These are phyloP conservation scores for Monosporascus sp. DNA, from an alignment of 2,329 filamentous ascomycete species.

Conservation along the genomic window DNA sequence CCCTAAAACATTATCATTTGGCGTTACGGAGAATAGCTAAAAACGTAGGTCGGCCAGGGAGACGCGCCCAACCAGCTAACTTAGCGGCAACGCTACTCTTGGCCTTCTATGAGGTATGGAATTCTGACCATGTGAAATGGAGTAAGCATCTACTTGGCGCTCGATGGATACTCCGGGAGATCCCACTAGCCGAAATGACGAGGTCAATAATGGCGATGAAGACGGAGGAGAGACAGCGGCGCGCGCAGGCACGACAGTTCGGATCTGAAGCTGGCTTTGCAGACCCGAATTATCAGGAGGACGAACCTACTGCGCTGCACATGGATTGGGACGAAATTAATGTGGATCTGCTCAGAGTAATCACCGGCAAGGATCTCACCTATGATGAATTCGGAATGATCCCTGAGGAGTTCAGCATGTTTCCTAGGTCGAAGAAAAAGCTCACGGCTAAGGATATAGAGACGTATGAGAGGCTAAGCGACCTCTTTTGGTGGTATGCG, in stretches of 20 bases:
- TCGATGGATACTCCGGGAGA: slow-evolving; percentile 74
- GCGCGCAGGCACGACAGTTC: background rate
- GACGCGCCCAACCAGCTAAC: slow-evolving; percentile 71
- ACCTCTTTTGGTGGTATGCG: slow-evolving; percentile 93
- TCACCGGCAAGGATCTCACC: slow-evolving; percentile 48
- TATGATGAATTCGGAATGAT: slow-evolving; percentile 46
- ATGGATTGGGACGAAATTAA: slow-evolving; percentile 29
- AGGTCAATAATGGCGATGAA: slow-evolving; percentile 64
- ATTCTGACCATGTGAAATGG: slow-evolving; percentile 93
- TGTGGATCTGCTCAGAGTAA: slow-evolving; percentile 37
- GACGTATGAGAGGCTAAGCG: slow-evolving; percentile 73
- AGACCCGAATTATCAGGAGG: slow-evolving; percentile 4
- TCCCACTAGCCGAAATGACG: slow-evolving; percentile 71
- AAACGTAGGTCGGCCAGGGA: slow-evolving; percentile 64
- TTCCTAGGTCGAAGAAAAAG: slow-evolving; percentile 25
- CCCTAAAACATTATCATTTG: slow-evolving; percentile 87
- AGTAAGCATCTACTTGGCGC: slow-evolving; percentile 86
- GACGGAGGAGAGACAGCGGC: slow-evolving; percentile 29
- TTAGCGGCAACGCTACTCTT: slow-evolving; percentile 84
- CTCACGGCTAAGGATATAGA: slow-evolving; percentile 63
- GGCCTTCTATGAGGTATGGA: slow-evolving; percentile 91
- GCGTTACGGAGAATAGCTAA: slow-evolving; percentile 73
- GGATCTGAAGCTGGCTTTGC: background rate
- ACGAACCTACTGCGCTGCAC: slow-evolving; percentile 20
- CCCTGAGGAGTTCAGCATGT: slow-evolving; percentile 20